phyloP scores from a whole-genome alignment of 1,284 basidiomycete genomes.

The Malassezia cuniculi region DNA sequence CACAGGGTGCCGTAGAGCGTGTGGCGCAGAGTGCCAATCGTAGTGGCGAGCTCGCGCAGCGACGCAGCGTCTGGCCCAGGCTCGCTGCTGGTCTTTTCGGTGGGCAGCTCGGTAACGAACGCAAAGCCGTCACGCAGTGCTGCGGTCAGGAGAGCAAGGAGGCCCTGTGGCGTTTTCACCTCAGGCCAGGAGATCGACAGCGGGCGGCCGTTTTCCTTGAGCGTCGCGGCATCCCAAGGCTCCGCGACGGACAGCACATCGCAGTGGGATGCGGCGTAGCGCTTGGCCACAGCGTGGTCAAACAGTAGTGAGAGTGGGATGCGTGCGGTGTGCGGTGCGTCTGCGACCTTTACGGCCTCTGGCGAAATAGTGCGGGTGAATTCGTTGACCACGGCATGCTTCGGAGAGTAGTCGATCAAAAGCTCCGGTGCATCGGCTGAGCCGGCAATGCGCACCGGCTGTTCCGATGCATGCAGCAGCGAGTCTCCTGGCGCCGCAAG shows the following conservation, averaged over 20 bases:
- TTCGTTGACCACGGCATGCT: conserved; percentile 25
- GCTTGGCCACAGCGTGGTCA: conserved; percentile 48
- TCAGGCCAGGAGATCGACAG: neutral
- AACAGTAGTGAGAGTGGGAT: conserved; percentile 47
- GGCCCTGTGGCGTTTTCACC: conserved; percentile 30
- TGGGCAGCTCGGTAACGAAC: conserved; percentile 53
- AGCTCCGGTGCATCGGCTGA: conserved; percentile 15
- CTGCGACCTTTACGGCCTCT: neutral
- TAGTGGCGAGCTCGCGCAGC: conserved; percentile 37
- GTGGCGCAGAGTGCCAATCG: conserved; percentile 59
- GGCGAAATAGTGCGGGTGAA: conserved; percentile 21
- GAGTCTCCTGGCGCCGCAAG: conserved; percentile 42
- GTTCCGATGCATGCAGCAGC: conserved; percentile 47
- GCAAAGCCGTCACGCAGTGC: conserved; percentile 50
- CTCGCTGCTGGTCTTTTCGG: conserved; percentile 40
- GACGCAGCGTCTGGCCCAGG: conserved; percentile 13
- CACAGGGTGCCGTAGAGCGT: conserved; percentile 84
- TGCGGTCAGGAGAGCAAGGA: conserved; percentile 31
- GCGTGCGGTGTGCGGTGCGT: conserved; percentile 22
- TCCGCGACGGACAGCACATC: conserved; percentile 27
- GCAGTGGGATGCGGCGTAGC: conserved; percentile 27
- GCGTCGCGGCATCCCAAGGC: conserved; percentile 22
- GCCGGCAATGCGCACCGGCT: conserved; percentile 15
- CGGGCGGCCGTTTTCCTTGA: neutral
- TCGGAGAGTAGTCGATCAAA: conserved; percentile 17